phyloP scores from a whole-genome alignment of 2,329 filamentous ascomycete species.

The Fusarium duplospermum region DNA sequence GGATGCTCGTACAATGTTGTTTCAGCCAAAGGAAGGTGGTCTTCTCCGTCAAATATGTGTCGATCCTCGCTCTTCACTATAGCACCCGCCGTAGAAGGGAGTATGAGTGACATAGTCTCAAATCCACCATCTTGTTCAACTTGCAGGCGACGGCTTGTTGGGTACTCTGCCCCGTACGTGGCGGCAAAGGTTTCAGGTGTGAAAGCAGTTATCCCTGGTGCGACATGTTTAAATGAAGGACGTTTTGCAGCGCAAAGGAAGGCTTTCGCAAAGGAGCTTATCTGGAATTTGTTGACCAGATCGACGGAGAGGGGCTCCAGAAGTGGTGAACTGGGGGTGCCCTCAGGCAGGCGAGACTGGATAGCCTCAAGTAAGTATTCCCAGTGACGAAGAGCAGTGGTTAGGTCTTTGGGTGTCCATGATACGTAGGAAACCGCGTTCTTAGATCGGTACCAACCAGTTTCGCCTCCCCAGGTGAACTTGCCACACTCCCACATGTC shows the following conservation, averaged over 20 bases:
- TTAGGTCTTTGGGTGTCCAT: background rate
- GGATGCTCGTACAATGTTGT: background rate
- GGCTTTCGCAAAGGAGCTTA: background rate
- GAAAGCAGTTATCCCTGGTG: background rate
- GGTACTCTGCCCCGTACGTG: background rate
- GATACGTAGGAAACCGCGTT: background rate
- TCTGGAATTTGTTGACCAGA: background rate
- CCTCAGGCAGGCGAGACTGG: background rate
- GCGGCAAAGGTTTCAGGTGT: background rate
- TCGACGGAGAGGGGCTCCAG: background rate
- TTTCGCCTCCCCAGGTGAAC: background rate
- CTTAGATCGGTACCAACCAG: background rate
- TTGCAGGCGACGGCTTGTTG: background rate
- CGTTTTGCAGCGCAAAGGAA: background rate
- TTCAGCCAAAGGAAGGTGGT: background rate
- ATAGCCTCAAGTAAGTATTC: background rate
- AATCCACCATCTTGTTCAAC: background rate
- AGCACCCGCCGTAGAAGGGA: background rate
- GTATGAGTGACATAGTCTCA: background rate
- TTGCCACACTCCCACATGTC: background rate
- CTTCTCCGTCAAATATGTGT: background rate
- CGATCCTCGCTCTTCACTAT: background rate
- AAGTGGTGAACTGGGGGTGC: background rate
- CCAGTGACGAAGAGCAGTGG: background rate
- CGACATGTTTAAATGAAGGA: background rate